Evolutionary conservation across 164 flowering plant species (phyloP).

Genomic region (Piper betle): DNA sequence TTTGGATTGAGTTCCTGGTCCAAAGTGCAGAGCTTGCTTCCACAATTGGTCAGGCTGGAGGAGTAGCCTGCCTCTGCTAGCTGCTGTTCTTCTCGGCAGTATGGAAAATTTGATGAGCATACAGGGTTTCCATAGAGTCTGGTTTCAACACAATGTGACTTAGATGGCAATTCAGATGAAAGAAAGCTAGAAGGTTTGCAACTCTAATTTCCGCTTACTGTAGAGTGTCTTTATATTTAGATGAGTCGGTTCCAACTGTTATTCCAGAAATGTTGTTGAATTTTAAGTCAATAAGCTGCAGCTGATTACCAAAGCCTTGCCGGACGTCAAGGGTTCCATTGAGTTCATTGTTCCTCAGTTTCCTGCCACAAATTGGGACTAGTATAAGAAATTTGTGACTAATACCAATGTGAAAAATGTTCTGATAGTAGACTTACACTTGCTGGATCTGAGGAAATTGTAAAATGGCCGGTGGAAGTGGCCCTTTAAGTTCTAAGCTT

Average conservation of each 20-base stretch:
- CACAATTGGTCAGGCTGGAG: conserved; percentile 60
- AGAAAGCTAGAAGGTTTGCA: not conserved
- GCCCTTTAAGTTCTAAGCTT: conserved; percentile 48
- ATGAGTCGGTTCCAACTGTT: conserved; percentile 13
- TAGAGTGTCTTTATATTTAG: conserved; percentile 38
- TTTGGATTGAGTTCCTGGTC: conserved; percentile 60
- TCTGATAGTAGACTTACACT: conserved; percentile 8
- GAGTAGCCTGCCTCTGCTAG: conserved; percentile 27
- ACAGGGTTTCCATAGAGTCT: conserved; percentile 77
- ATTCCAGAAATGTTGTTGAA: conserved; percentile 46
- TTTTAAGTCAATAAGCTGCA: conserved; percentile 65
- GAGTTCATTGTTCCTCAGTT: conserved; percentile 54
- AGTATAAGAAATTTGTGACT: too few relatives aligned
- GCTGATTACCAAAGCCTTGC: conserved; percentile 31
- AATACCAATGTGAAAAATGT: too few relatives aligned
- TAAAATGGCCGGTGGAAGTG: conserved; percentile 43
- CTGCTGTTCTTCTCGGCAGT: conserved; percentile 42
- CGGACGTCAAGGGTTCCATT: conserved; percentile 54
- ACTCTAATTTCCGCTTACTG: conserved; percentile 29
- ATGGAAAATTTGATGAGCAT: conserved; percentile 22
- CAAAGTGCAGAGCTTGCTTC: conserved; percentile 26
- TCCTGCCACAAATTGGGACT: conserved; percentile 25
- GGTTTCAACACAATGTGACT: conserved; percentile 4
- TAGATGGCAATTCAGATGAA: not conserved
- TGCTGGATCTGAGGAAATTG: conserved; percentile 58